Percentiles rank a stretch among this genome's conserved stretches.
These are phyloP conservation scores for Acer campestre DNA, from an alignment of 345 rosid species.

Conservation along the genomic window DNA sequence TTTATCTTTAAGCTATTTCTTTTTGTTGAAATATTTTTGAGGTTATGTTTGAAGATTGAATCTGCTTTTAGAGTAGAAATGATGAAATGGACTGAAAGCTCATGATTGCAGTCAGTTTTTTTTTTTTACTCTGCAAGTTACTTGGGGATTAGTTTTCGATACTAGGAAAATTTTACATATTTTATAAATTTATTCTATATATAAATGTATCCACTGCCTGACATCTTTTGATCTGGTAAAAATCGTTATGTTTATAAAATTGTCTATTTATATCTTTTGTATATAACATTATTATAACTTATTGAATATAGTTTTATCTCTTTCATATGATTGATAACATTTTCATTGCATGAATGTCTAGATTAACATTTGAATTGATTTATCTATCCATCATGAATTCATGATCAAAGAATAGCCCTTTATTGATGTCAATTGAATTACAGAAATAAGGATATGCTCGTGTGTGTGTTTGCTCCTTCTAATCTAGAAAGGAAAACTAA, in stretches of 20 bases:
- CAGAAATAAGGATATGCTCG: no score
- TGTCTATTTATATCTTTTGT: no score
- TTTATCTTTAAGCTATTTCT: slow-evolving; percentile 16
- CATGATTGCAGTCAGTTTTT: neutral
- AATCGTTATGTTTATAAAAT: neutral
- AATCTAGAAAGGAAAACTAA: no score
- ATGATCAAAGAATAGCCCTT: no score
- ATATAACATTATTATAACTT: no score
- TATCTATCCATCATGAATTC: neutral
- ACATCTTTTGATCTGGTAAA: neutral
- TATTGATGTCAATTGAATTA: no score
- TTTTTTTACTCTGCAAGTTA: neutral
- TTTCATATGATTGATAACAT: neutral
- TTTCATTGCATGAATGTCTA: neutral
- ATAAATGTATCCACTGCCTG: neutral
- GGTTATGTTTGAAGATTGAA: neutral
- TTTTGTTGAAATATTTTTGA: slow-evolving; percentile 1
- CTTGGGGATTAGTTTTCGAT: neutral
- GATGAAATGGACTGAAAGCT: neutral
- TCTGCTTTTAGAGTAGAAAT: neutral
- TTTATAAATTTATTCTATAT: neutral
- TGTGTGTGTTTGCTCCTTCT: no score
- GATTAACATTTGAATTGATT: neutral
- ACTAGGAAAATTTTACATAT: neutral
- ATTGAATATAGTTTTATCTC: neutral